A percentile compares a stretch with the other conserved stretches of the same genome.
Conservation (phyloP, 176 grass and related monocot genomes). For the Ampelocalamus luodianensis region DNA sequence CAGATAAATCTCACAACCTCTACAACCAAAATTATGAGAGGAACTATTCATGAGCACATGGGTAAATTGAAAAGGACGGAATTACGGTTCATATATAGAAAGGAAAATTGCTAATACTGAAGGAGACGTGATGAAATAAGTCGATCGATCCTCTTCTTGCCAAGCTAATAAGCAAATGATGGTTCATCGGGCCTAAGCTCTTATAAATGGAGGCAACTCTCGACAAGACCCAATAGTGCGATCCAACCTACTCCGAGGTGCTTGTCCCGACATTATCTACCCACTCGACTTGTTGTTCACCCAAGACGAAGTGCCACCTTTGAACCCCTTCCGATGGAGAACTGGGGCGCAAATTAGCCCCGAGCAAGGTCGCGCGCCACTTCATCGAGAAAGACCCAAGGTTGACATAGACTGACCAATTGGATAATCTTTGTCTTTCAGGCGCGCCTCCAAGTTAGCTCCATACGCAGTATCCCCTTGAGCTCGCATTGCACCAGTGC, state of each 20-base stretch:
- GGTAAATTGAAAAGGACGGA: conserved; percentile 13
- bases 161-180: conserved; percentile 54
- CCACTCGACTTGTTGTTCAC: conserved; percentile 86
- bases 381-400: conserved; percentile 82
- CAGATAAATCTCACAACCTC: conserved; percentile 54
- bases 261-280: conserved; percentile 78
- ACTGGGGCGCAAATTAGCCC: conserved; percentile 84
- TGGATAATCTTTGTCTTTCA: conserved; percentile 81
- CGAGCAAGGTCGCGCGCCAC: conserved; percentile 73
- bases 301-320: conserved; percentile 81
- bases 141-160: conserved; percentile 9
- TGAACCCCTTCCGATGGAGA: conserved; percentile 66
- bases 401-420: conserved; percentile 70
- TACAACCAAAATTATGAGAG: conserved; percentile 57
- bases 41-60: conserved; percentile 21
- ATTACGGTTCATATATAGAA: conserved; percentile 42
- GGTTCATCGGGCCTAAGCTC: conserved; percentile 58
- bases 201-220: conserved; percentile 54
- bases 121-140: neutral
- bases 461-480: conserved; percentile 83
- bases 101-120: conserved; percentile 37
- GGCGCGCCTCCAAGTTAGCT: conserved; percentile 76
- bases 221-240: conserved; percentile 72
- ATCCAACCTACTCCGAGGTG: conserved; percentile 87
- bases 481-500: conserved; percentile 70